These are phyloP conservation scores for Flaveria floridana DNA, from an alignment of 140 eudicot species.

Conservation along the genomic window DNA sequence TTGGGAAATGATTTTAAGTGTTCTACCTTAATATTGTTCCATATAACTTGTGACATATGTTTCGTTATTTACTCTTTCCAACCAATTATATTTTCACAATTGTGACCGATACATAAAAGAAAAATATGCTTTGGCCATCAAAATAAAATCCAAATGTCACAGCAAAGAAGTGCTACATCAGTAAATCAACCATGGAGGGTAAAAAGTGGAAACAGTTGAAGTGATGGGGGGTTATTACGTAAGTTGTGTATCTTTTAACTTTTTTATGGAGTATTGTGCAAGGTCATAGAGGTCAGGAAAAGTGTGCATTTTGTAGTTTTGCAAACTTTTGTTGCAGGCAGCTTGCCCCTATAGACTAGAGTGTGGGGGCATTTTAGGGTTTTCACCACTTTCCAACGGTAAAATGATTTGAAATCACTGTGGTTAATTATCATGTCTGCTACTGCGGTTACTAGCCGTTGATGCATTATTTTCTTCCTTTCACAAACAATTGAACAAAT, in stretches of 20 bases:
- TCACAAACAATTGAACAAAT: background rate
- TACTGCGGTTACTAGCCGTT: conserved; percentile 7
- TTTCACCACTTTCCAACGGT: conserved; percentile 32
- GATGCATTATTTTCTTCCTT: background rate
- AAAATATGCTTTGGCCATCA: too few relatives aligned
- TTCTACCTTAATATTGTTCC: too few relatives aligned
- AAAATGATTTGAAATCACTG: conserved; percentile 13
- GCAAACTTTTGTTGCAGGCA: conserved; percentile 17
- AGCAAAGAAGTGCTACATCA: too few relatives aligned
- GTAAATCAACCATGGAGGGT: background rate
- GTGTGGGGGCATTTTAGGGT: conserved; percentile 15
- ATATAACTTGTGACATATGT: too few relatives aligned
- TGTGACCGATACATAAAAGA: too few relatives aligned
- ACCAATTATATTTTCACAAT: too few relatives aligned
- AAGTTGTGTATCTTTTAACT: background rate
- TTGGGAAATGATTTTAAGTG: too few relatives aligned
- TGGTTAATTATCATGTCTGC: conserved; percentile 4
- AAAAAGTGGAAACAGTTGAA: background rate
- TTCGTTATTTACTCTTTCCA: too few relatives aligned
- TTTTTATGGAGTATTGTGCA: conserved; percentile 26
- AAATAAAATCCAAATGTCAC: too few relatives aligned
- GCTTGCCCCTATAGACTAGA: conserved; percentile 8
- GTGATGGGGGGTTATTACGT: background rate
- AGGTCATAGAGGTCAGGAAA: conserved; percentile 16
- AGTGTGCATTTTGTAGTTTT: conserved; percentile 30